phyloP scores from a whole-genome alignment of 2,329 filamentous ascomycete genomes.

The Fusarium paranaense region DNA sequence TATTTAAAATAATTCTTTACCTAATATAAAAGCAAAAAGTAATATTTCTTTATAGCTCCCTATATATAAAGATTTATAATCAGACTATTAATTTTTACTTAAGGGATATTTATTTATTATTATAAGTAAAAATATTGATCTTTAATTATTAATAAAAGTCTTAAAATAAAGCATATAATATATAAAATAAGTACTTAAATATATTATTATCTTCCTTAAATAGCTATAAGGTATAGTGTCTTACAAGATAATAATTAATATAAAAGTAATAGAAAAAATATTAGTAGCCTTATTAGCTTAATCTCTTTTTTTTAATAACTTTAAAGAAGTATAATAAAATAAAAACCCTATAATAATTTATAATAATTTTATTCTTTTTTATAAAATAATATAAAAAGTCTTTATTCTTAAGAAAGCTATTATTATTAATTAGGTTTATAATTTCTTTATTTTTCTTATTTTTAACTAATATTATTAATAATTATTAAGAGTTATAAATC shows the following conservation, averaged over 20 bases:
- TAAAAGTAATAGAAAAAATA: fast-evolving
- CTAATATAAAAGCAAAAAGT: too few species aligned
- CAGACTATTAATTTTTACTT: too few species aligned
- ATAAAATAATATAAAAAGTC: neutral
- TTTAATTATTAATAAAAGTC: too few species aligned
- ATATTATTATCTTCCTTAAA: neutral
- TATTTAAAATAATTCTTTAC: fast-evolving
- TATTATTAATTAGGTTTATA: neutral
- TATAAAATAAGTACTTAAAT: neutral
- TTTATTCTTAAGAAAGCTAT: neutral
- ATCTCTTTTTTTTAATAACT: neutral
- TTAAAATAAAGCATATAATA: neutral
- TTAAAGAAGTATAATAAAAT: neutral
- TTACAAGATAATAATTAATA: neutral
- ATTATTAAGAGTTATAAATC: neutral
- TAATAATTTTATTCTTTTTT: neutral
- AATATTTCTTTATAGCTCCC: too few species aligned
- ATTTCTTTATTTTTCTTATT: neutral
- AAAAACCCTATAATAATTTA: neutral
- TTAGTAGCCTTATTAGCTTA: neutral
- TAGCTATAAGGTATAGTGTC: neutral
- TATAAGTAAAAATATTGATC: too few species aligned
- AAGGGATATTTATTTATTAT: too few species aligned
- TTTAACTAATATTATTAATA: neutral
- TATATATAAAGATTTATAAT: too few species aligned